These are phyloP conservation scores for Hypoxylon perforatum DNA, from an alignment of 495 filamentous ascomycete genomes.

Conservation along the genomic window DNA sequence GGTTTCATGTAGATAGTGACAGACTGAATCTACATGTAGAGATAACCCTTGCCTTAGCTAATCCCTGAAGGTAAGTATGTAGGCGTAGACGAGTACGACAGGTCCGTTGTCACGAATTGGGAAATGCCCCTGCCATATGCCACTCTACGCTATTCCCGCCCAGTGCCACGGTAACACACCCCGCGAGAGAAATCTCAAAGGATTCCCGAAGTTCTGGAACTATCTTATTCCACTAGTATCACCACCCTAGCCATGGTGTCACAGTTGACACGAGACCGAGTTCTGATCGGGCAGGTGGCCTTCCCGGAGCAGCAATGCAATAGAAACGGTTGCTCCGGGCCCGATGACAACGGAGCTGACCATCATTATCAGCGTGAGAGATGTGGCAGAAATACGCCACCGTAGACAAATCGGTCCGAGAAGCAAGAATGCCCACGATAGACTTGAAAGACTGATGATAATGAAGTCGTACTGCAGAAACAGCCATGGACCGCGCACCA, in stretches of 20 bases:
- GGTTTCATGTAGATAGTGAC: neutral
- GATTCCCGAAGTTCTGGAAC: neutral
- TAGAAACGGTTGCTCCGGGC: slow-evolving; percentile 7
- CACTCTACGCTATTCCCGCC: neutral
- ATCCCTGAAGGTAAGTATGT: no score
- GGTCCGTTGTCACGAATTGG: neutral
- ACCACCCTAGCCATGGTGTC: neutral
- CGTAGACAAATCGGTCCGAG: neutral
- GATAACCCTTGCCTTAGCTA: neutral
- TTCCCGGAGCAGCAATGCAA: slow-evolving; percentile 6
- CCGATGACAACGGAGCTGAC: slow-evolving; percentile 5
- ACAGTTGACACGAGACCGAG: neutral
- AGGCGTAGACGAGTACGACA: neutral
- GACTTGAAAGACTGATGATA: slow-evolving; percentile 34
- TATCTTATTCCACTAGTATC: neutral
- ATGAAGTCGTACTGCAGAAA: slow-evolving; percentile 41
- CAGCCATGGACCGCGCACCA: slow-evolving; percentile 32
- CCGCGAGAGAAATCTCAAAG: neutral
- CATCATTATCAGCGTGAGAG: neutral
- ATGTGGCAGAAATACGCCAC: neutral
- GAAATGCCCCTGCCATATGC: neutral
- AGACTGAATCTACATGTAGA: neutral
- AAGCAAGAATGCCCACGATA: slow-evolving; percentile 33
- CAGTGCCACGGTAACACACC: neutral
- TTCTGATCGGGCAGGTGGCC: slow-evolving; percentile 7